phyloP scores from a whole-genome alignment of 257 asterid species.

The Linaria vulgaris region DNA sequence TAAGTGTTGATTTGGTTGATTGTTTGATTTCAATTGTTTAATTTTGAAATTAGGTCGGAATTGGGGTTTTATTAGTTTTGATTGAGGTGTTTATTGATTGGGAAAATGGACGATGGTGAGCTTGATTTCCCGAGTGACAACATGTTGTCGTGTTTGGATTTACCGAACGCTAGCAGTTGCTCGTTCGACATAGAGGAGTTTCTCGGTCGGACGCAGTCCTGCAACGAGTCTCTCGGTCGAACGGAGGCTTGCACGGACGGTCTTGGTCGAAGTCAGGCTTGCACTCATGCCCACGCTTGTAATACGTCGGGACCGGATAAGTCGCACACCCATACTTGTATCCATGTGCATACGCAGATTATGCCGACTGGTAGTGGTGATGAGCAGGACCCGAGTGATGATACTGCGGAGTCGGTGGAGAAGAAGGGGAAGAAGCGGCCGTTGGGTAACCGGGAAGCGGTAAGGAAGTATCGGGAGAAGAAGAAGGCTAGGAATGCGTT shows the following conservation, averaged over 20 bases:
- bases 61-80: neutral
- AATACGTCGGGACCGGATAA: slow-evolving; percentile 88
- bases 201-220: slow-evolving; percentile 43
- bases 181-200: slow-evolving; percentile 61
- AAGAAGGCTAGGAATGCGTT: slow-evolving; percentile 90
- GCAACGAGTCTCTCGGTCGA: slow-evolving; percentile 53
- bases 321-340: slow-evolving; percentile 81
- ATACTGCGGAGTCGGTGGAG: slow-evolving; percentile 85
- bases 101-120: slow-evolving; percentile 54
- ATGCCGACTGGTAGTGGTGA: slow-evolving; percentile 69
- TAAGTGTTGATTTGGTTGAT: neutral
- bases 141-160: slow-evolving; percentile 50
- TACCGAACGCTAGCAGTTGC: slow-evolving; percentile 49
- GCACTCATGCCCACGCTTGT: slow-evolving; percentile 97
- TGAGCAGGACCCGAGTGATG: slow-evolving; percentile 66
- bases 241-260: slow-evolving; percentile 52
- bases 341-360: slow-evolving; percentile 92
- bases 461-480: slow-evolving; percentile 92
- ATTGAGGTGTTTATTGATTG: slow-evolving; percentile 16
- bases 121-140: slow-evolving; percentile 49
- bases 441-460: slow-evolving; percentile 92
- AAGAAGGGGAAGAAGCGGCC: slow-evolving; percentile 72
- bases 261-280: slow-evolving; percentile 63
- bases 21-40: no score
- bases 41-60: neutral